Evolutionary conservation across 495 filamentous ascomycete genomes (phyloP).

Genomic region (Achaetomiella virescens): DNA sequence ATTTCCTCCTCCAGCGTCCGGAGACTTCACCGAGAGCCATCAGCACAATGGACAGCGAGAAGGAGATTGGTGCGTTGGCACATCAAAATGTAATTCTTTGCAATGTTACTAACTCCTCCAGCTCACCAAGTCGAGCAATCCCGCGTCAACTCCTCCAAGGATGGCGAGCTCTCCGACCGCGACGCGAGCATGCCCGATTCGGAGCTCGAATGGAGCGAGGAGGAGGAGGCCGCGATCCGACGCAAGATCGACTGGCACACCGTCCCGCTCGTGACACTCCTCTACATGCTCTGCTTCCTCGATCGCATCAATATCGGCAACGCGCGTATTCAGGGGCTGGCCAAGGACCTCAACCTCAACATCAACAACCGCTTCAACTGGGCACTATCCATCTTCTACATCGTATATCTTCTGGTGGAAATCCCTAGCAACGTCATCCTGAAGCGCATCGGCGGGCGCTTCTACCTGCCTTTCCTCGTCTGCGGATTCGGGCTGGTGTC

Average conservation of each 20-base stretch:
- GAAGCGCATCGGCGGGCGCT: conserved; percentile 52
- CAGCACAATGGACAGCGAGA: conserved; percentile 14
- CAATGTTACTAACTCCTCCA: background rate
- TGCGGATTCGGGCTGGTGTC: conserved; percentile 43
- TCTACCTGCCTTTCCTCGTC: conserved; percentile 59
- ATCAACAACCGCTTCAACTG: conserved; percentile 49
- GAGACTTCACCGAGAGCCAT: background rate
- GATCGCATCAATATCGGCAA: conserved; percentile 60
- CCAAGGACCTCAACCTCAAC: conserved; percentile 45
- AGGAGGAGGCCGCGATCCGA: conserved; percentile 45
- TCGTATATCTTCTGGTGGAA: conserved; percentile 61
- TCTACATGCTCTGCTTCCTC: conserved; percentile 45
- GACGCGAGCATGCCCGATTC: conserved; percentile 16
- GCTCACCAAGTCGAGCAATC: conserved; percentile 13
- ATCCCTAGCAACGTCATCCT: conserved; percentile 60
- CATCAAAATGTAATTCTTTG: background rate
- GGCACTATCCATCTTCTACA: conserved; percentile 57
- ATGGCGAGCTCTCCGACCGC: conserved; percentile 13
- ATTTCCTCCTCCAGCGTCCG: background rate
- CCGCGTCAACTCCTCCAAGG: conserved; percentile 13
- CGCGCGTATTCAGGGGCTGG: conserved; percentile 56
- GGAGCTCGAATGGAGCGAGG: conserved; percentile 40
- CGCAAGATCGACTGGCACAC: conserved; percentile 48
- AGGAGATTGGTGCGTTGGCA: conserved; percentile 20
- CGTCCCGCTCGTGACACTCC: conserved; percentile 46